phyloP scores from a whole-genome alignment of 2,329 filamentous ascomycete genomes.

The Aspergillus caelatus region DNA sequence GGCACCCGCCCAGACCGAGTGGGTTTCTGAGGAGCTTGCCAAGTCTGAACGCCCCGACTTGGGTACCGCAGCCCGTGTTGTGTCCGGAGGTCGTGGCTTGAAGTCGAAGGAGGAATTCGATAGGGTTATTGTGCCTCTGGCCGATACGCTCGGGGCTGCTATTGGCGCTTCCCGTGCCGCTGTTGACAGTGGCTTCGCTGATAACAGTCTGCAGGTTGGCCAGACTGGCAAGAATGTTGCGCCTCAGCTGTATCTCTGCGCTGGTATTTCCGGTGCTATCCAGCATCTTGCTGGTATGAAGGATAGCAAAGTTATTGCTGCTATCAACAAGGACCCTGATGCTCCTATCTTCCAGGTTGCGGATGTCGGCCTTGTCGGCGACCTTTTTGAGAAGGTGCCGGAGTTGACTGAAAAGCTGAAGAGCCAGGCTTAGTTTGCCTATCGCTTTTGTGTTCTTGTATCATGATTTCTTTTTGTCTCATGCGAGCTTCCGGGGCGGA shows the following conservation, averaged over 20 bases:
- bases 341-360: constrained; percentile 98
- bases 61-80: constrained; percentile 82
- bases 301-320: constrained; percentile 98
- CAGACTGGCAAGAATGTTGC: constrained; percentile 99
- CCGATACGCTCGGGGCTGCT: constrained; percentile 90
- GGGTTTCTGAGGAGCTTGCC: constrained; percentile 90
- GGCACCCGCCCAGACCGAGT: constrained; percentile 72
- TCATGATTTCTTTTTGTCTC: constrained; percentile 18
- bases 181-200: constrained; percentile 95
- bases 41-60: constrained; percentile 95
- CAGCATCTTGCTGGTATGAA: constrained; percentile 99
- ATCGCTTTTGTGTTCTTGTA: constrained; percentile 21
- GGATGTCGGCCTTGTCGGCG: constrained; percentile 91
- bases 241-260: constrained; percentile 90
- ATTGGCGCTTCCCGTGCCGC: constrained; percentile 93
- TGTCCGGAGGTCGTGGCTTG: constrained; percentile 89
- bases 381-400: constrained; percentile 93
- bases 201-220: constrained; percentile 97
- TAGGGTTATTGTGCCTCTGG: constrained; percentile 84
- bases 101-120: constrained; percentile 99
- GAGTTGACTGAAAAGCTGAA: constrained; percentile 96
- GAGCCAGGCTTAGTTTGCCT: constrained; percentile 36
- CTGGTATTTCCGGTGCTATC: constrained; percentile 95
- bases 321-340: constrained; percentile 97
- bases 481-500: constrained; percentile 7